Evolutionary conservation across 2,329 filamentous ascomycete species (phyloP), one percentile per base, ranked within the genome.

Genomic region (Pseudomassariella vexata): DNA sequence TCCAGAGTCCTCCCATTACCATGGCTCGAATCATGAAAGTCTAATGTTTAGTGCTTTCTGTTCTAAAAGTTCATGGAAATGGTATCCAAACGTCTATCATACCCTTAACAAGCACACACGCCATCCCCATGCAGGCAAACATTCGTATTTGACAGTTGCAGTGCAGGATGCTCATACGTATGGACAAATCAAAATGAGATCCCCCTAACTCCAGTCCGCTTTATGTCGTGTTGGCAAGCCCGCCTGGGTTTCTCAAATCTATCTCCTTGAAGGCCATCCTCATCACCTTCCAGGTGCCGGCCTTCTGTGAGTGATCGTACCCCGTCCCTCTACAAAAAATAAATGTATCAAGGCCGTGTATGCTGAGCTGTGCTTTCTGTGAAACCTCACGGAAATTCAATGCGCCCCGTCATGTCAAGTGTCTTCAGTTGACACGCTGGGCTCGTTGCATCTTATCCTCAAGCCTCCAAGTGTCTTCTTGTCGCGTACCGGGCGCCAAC

Each of bases 391-490:
- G n/a, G n/a, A n/a, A n/a, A 24, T 24, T 9, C 25, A 21, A 32
- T 32, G 15, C 16, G 16, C 11, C 10, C 20, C 18, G 17, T 17
- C 18, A 21, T 9, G 15, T 15, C 28, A 22, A 10, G 19, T 9
- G n/a, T 7, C 19, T 12, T 12, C 18, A 33, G 10, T 20, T 25
- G n/a, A 33, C 30, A 27, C 24, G 30, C 24, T 34, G 36, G 12
- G 30, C 32, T 22, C 20, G 32, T 16, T 38, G 36, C 25, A 35
- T 22, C 24, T 56, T 55, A 46, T 76, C 71, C 34, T 55, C 60
- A 17, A 55, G 53, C 42, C 65, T 67, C 89, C 88, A 95, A 3
- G 85, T 94, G 31, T 87, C 83, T 55, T 94, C 85, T 55, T 90
- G 84, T 52, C 78, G 88, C 2, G 86, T 94, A 6, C 87, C 85